Evolutionary conservation across 495 filamentous ascomycete genomes (phyloP), one percentile per base, ranked within the genome.

Genomic region (Talaromyces borbonicus): DNA sequence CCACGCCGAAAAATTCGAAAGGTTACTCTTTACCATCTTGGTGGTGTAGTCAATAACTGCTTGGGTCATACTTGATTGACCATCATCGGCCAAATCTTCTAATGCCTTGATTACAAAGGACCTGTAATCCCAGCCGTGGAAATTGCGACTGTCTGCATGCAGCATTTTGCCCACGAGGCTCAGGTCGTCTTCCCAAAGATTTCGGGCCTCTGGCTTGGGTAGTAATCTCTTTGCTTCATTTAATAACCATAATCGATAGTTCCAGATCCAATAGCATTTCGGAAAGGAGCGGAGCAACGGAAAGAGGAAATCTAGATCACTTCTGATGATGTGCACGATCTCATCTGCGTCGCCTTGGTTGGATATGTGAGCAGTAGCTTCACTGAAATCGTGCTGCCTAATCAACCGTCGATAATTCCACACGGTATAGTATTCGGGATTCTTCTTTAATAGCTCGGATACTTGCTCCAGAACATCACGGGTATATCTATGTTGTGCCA

Each of bases 221-320:
- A 95, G 70, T 26, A 80, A 69, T 8, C 65, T 59, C 32, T 81
- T 82, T 35, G 80, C 79, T 59, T 86, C 77, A 37, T 81, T 66
- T 14, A 99, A 68, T 1, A 89, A 67, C 92, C 93, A 97, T 9
- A 80, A 63, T n/a, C 92, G 82, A 65, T 96, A 86, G 60, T 93
- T 94, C 92, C 92, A 99, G 33, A 99, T 87, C 89, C 92, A 96
- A 70, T 99, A 99, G 70, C 92, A 97, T 67, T 99, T 99, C 19
- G 92, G 93, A 54, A 77, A 87, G 50, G 87, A 77, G 26, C 79
- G 71, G 29, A 97, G 79, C 9, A 99, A 73, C 2, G 87, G 87
- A 29, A 96, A 72, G 29, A 89, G 77, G 58, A 95, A 92, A 19
- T 64, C 59, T 20, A 97, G 71, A 54, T 98, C 92, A 50, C 67